Base-by-base conservation (phyloP, 495 filamentous ascomycete species). In the Aspergillus ellipticus region DNA sequence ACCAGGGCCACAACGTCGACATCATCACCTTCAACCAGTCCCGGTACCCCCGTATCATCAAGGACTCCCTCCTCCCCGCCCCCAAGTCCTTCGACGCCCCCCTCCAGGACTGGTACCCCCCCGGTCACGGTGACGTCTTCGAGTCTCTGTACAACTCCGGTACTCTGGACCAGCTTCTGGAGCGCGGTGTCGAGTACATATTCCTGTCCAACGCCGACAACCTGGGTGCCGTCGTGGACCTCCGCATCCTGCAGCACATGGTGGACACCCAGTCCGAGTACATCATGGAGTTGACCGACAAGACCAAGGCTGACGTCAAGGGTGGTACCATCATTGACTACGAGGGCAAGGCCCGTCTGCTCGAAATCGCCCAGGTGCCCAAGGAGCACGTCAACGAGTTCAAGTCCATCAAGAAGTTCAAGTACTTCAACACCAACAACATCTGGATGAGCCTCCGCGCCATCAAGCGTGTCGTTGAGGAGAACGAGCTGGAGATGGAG, bases 371-470 rank as follows among this genome's bases (percentile, higher is more conserved):
- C 11, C 94, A 99, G 79, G 94, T 99, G n/a, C 94, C 95, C 76
- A 97, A 96, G 84, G 91, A 97, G 79, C 93, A 99, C 79, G 88
- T 89, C 67, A 97, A 99, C 78, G 94, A 99, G 78, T 99, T 99
- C 90, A 99, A 99, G 86, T 97, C 94, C 47, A 99, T 99, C 80
- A 99, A 97, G 88, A 99, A 99, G 82, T 99, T 99, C 87, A 97
- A 96, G 82, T 99, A 99, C 85, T 99, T 99, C 87, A 99, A 99
- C 85, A 99, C 94, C 76, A 99, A 99, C 88, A 99, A 99, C 84
- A 96, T 99, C 79, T 99, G 94, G 94, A 88, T 99, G 82, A 97
- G 94, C 80, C 83, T 96, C 64, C 85, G 89, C 68, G 94, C 94
- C 59, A 88, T 99, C 80, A 97, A 97, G 88, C 91, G 95, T 55